Evolutionary conservation across 1,284 basidiomycete genomes (phyloP), one percentile per base, ranked within the genome.

Genomic region (Takashimella koratensis): DNA sequence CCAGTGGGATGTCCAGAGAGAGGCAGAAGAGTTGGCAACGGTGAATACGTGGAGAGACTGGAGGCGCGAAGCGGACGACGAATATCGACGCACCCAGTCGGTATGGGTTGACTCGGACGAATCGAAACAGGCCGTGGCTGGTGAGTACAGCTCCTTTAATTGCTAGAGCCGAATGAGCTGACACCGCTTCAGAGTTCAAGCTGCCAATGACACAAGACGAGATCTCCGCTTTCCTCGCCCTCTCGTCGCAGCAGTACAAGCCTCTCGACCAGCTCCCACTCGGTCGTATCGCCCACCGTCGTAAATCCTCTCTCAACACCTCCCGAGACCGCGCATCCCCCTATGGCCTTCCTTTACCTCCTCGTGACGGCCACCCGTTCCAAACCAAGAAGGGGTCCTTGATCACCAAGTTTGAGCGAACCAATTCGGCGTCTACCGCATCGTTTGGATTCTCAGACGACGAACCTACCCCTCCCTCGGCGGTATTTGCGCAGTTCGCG

Each of bases 361-460:
- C 52, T 24, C n/a, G 48, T 51, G 39, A 47, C 46, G 21, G 19
- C 2, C 3, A 30, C 23, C 47, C 43, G 36, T 51, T 50, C 57
- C 49, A 56, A 53, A 58, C 53, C 58, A 45, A 57, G 46, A 64
- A 60, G 50, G 47, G 44, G 27, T 65, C 66, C 0, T 53, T 70
- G 2, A 59, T 52, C 4, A 70, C 68, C 47, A 70, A 70, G 51
- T 70, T 67, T 42, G 66, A 70, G 45, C 53, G 67, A 45, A 70
- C 64, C 27, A 64, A 58, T 41, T 68, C 68, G 13, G 57, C 60
- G 46, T 41, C 42, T 23, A 50, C 49, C 6, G 26, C 55, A 41
- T 54, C 52, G 20, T 48, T 47, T 12, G 53, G 54, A 16, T 51
- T 55, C 44, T 43, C 50, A 2, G 56, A 60, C 13, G 58, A 60